Evolutionary conservation across 257 asterid species (phyloP), one percentile per base, ranked within the genome.

Genomic region (Capsicum pubescens): DNA sequence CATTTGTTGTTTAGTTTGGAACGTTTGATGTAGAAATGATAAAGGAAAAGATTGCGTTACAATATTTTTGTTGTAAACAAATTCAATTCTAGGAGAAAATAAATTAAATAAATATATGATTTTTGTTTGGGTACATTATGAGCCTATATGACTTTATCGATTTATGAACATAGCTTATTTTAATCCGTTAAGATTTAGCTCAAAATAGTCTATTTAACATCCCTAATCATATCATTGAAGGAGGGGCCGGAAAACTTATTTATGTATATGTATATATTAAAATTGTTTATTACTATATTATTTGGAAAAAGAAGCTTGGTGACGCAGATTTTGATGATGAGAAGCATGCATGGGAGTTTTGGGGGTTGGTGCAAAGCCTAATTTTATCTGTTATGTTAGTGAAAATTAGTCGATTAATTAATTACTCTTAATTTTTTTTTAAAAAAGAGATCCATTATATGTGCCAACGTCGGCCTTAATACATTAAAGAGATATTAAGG

Each of bases 271-370:
- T 39, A 39, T 4, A 4, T 39, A 39, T 39, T 4, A 39, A 39
- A 39, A 3, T 39, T 77, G 8, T 26, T 77, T 54, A 54, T 35
- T 26, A n/a, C n/a, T n/a, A 26, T 26, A 0, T 77, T 8, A 14
- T 35, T 26, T 0, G 78, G 82, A 15, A 32, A 77, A 77, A 13
- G 21, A 50, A 52, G 81, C 7, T 2, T 21, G 8, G 7, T 74
- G 60, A 74, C 81, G 21, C 32, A 54, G 63, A 77, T 6, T 17
- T 69, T 56, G 66, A 84, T 81, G 71, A 87, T 87, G 58, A 32
- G 68, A 84, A 42, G 76, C 89, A 82, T 78, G 87, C 57, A 48
- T 52, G 21, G 46, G 12, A 74, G 3, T 74, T 69, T 10, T 46
- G 0, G 60, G 80, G 60, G n/a, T 48, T 72, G 56, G 80, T 19